Evolutionary conservation across 2,329 filamentous ascomycete genomes (phyloP).

Genomic region (Chaetothyriales sp.): DNA sequence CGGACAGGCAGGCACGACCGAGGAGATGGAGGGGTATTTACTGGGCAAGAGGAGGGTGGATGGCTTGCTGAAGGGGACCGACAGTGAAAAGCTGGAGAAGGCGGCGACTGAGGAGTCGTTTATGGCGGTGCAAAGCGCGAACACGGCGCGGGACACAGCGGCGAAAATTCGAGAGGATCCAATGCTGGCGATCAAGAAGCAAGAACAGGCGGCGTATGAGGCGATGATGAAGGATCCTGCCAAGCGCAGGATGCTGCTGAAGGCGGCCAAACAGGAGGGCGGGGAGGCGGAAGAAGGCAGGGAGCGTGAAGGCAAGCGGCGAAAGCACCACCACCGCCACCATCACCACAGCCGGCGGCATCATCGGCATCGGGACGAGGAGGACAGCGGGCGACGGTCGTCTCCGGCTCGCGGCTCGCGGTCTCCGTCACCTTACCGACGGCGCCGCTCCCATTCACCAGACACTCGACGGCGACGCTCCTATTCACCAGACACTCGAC

Average conservation of each 20-base stretch:
- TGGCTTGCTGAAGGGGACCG: slow-evolving; percentile 66
- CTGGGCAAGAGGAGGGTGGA: slow-evolving; percentile 89
- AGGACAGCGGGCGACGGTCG: slow-evolving; percentile 22
- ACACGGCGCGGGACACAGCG: slow-evolving; percentile 64
- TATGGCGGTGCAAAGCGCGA: slow-evolving; percentile 54
- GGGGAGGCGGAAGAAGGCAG: slow-evolving; percentile 19
- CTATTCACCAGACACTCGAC: no score
- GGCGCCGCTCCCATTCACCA: slow-evolving; percentile 14
- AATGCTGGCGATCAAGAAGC: slow-evolving; percentile 79
- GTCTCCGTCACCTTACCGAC: slow-evolving; percentile 11
- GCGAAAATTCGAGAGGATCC: slow-evolving; percentile 84
- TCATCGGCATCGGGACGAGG: slow-evolving; percentile 16
- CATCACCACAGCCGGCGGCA: slow-evolving; percentile 6
- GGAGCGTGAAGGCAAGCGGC: slow-evolving; percentile 29
- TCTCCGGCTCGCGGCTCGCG: slow-evolving; percentile 5
- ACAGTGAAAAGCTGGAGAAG: slow-evolving; percentile 70
- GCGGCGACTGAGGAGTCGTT: slow-evolving; percentile 49
- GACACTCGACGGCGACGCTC: slow-evolving; percentile 13
- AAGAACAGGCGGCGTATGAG: slow-evolving; percentile 71
- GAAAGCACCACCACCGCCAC: slow-evolving; percentile 32
- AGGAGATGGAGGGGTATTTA: slow-evolving; percentile 88
- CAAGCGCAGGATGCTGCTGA: slow-evolving; percentile 38
- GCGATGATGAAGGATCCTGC: slow-evolving; percentile 33
- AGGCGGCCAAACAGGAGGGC: slow-evolving; percentile 30
- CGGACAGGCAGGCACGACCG: slow-evolving; percentile 59